phyloP scores from a whole-genome alignment of 768 basidiomycete genomes.

The Rhizopogon sp. region DNA sequence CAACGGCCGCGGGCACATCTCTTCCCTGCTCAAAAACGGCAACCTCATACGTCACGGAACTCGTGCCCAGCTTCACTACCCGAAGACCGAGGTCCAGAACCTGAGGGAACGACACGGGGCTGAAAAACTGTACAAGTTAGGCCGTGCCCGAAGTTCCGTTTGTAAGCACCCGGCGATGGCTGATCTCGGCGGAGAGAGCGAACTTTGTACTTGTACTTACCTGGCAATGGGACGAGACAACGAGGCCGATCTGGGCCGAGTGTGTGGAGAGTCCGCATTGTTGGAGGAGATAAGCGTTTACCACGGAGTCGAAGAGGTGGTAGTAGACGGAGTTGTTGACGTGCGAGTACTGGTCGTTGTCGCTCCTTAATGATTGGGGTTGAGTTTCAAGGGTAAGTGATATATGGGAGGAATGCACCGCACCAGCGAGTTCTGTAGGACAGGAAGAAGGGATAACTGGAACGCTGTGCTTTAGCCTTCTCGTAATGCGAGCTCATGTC shows the following conservation, averaged over 20 bases:
- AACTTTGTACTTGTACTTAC: conserved; percentile 22
- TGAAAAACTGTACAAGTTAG: conserved; percentile 48
- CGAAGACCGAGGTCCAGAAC: conserved; percentile 66
- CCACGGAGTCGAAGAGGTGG: conserved; percentile 75
- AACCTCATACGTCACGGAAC: conserved; percentile 77
- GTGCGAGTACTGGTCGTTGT: conserved; percentile 84
- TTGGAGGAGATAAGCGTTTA: conserved; percentile 75
- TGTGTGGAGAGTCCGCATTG: conserved; percentile 52
- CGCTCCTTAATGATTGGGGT: conserved; percentile 49
- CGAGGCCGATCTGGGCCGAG: conserved; percentile 63
- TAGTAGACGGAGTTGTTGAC: conserved; percentile 81
- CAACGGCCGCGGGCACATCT: conserved; percentile 35
- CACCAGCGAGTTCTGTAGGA: conserved; percentile 70
- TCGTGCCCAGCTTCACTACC: conserved; percentile 62
- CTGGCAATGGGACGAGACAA: conserved; percentile 73
- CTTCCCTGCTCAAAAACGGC: conserved; percentile 54
- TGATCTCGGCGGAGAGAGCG: background rate
- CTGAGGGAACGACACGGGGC: conserved; percentile 70
- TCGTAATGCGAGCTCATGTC: background rate
- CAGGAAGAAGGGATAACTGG: conserved; percentile 57
- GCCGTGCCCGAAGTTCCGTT: background rate
- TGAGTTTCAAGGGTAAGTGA: background rate
- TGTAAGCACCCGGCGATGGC: background rate
- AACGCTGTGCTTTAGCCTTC: conserved; percentile 16
- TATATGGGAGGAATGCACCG: conserved; percentile 3